Evolutionary conservation across 352 stramenopile species (phyloP).

Genomic region (Pythium aquatile): DNA sequence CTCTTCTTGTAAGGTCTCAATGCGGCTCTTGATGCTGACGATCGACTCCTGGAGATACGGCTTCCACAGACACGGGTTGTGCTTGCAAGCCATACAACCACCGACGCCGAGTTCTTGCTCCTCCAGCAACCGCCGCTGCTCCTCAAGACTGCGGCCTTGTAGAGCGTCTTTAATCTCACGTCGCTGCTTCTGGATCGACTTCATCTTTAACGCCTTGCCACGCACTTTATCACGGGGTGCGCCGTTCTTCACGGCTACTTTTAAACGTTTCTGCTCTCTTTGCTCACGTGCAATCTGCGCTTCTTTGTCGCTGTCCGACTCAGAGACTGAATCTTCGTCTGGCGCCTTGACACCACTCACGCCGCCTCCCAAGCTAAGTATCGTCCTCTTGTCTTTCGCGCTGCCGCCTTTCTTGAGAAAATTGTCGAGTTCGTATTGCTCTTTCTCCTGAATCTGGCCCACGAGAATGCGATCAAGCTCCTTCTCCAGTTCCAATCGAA

Average conservation of each 20-base stretch:
- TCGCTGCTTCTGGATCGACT: constrained; percentile 68
- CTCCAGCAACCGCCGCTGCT: constrained; percentile 57
- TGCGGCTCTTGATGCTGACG: constrained; percentile 49
- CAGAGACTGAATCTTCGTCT: constrained; percentile 38
- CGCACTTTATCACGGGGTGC: constrained; percentile 38
- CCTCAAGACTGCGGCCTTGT: constrained; percentile 56
- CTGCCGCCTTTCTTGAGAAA: constrained; percentile 33
- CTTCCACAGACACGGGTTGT: constrained; percentile 66
- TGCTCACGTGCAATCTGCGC: constrained; percentile 55
- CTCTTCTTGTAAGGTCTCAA: constrained; percentile 63
- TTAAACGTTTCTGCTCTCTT: constrained; percentile 33
- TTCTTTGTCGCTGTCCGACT: constrained; percentile 77
- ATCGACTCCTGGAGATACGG: constrained; percentile 58
- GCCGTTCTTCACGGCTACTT: constrained; percentile 31
- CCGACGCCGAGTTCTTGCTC: constrained; percentile 67
- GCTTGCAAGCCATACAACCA: constrained; percentile 82
- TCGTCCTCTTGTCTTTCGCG: constrained; percentile 10
- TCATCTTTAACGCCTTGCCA: constrained; percentile 51
- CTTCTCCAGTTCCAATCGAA: constrained; percentile 89
- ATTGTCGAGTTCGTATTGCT: constrained; percentile 55
- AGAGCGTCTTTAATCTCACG: constrained; percentile 72
- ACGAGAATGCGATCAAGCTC: constrained; percentile 90
- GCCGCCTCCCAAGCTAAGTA: neutral
- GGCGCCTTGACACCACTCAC: neutral
- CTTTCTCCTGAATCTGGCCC: constrained; percentile 77